Conservation (phyloP, 2,329 filamentous ascomycete genomes). For the Colletotrichum sp. region DNA sequence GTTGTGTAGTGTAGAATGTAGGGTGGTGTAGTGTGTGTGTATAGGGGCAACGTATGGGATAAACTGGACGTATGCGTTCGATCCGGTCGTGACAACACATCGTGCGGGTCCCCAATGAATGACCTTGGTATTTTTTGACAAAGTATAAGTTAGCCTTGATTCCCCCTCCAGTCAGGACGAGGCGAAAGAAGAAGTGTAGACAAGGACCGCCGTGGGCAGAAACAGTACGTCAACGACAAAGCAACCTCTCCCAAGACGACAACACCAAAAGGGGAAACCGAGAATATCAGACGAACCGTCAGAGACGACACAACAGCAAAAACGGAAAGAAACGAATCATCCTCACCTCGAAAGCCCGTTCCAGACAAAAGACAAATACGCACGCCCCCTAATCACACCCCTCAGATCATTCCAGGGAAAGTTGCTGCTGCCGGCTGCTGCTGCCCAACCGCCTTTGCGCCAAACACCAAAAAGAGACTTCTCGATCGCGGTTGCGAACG, state of each 20-base stretch:
- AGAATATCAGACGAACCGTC: background rate
- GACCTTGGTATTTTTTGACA: slow-evolving; percentile 24
- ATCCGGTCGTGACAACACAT: slow-evolving; percentile 21
- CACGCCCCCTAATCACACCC: slow-evolving; percentile 3
- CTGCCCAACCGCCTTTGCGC: slow-evolving; percentile 15
- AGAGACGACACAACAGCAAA: background rate
- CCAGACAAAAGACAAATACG: background rate
- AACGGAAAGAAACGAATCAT: background rate
- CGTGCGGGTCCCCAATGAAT: slow-evolving; percentile 17
- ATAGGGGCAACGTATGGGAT: slow-evolving; percentile 24
- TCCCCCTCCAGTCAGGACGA: slow-evolving; percentile 23
- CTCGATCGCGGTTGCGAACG: slow-evolving; percentile 21
- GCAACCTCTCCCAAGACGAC: background rate
- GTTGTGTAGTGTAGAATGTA: slow-evolving; percentile 7
- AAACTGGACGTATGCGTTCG: background rate
- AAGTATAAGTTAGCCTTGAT: slow-evolving; percentile 45
- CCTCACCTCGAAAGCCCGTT: background rate
- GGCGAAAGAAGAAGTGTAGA: slow-evolving; percentile 4
- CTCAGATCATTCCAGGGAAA: background rate
- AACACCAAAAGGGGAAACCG: background rate
- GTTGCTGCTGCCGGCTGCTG: slow-evolving; percentile 9
- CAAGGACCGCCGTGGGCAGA: background rate
- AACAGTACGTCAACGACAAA: background rate
- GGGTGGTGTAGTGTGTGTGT: slow-evolving; percentile 23
- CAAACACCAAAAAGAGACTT: slow-evolving; percentile 18